Base-by-base conservation (phyloP, 768 basidiomycete genomes). In the Agrocybe praecox region DNA sequence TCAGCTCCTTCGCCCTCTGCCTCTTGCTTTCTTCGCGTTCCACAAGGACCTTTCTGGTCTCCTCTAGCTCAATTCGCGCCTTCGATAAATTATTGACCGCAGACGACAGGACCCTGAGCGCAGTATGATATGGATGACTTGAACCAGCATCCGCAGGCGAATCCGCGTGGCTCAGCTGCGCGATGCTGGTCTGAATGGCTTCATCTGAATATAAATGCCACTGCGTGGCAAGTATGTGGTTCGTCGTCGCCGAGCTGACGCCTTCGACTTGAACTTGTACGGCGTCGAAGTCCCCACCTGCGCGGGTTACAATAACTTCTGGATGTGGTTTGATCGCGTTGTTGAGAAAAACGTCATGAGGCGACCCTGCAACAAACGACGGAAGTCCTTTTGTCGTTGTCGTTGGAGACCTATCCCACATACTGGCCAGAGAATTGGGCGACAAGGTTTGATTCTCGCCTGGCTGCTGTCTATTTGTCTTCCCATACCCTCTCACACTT, bases 151-250 rank as follows among this genome's bases (percentile, higher is more conserved):
- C 77, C 6, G 80, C 77, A 1, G 81, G 80, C 0, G 82, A 78
- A 33, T 82, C 79, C 3, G 77, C 68, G 12, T 63, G 57, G 52
- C 74, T 66, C 14, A 89, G 69, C 18, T 72, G 72, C 0, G 88
- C 80, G 21, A 92, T 81, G 3, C 84, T 79, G 15, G 78, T 73
- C 57, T 88, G 85, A 43, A 94, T 88, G 1, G 81, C 87, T 48
- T 89, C 84, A 68, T 94, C 90, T 2, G 89, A 85, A 62, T 84
- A 86, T 21, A 85, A 81, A 65, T 94, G 91, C 90, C 92, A 94
- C 66, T 77, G 81, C 9, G 85, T 88, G 2, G 79, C 74, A 17
- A 93, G 77, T 11, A 92, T 78, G 56, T 84, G 79, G 1, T 77
- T 67, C 1, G 76, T 71, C 12, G 76, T 59, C 2, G 64, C 43